phyloP scores from a whole-genome alignment of 1,284 basidiomycete genomes.

The Xerocomus nothofagi region DNA sequence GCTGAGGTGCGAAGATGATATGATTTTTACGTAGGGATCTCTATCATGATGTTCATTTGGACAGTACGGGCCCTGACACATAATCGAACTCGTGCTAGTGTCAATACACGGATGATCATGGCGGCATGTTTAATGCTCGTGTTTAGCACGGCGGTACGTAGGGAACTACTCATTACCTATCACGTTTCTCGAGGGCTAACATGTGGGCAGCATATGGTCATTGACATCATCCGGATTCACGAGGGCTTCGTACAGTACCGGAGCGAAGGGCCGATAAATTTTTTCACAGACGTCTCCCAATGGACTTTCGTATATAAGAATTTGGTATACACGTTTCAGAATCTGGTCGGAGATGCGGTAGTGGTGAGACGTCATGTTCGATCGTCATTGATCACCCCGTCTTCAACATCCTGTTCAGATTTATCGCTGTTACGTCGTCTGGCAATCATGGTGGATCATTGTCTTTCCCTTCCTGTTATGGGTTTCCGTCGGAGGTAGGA shows the following conservation, averaged over 20 bases:
- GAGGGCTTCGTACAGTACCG: conserved; percentile 15
- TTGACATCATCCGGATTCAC: conserved; percentile 12
- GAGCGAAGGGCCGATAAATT: conserved; percentile 3
- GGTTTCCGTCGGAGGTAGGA: conserved; percentile 13
- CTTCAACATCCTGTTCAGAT: conserved; percentile 12
- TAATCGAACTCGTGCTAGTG: background rate
- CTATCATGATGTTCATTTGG: conserved; percentile 18
- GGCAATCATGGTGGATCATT: conserved; percentile 21
- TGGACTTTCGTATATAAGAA: conserved; percentile 20
- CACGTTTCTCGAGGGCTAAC: background rate
- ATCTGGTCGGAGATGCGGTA: conserved; percentile 16
- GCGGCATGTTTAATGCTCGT: conserved; percentile 11
- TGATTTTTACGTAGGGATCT: conserved; percentile 8
- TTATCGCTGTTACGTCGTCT: conserved; percentile 28
- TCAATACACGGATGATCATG: conserved; percentile 4
- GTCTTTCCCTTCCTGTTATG: conserved; percentile 15
- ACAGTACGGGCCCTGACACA: conserved; percentile 13
- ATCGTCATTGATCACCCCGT: background rate
- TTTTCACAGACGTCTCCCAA: conserved; percentile 15
- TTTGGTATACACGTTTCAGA: conserved; percentile 16
- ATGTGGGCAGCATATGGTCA: conserved; percentile 9
- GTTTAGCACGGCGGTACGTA: conserved; percentile 14
- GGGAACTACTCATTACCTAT: background rate
- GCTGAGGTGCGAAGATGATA: background rate
- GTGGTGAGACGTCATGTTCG: conserved; percentile 6